Evolutionary conservation across 2,329 filamentous ascomycete genomes (phyloP), one percentile per base, ranked within the genome.

Genomic region (Cercospora berteroae): DNA sequence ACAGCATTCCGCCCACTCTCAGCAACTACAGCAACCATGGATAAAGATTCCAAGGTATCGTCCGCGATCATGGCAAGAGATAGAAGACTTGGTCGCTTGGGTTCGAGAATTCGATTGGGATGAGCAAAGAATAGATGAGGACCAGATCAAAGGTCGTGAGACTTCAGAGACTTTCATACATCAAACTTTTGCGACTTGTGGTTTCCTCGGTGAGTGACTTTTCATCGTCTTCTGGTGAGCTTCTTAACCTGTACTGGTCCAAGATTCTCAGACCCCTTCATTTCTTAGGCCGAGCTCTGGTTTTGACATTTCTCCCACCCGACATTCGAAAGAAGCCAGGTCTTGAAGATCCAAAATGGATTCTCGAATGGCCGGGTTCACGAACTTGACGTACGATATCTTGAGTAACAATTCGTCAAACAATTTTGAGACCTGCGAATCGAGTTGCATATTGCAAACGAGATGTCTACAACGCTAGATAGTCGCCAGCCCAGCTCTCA

Each of bases 1-100:
- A 63, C 23, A 63, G 48, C 57, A 27, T 27, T 62, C 10, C 68
- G 71, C 55, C 20, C 68, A 3, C 71, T 78, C 60, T 71, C 73
- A 13, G 71, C 71, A 10, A 74, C 74, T 5, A 42, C 67, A 10
- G 48, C 67, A 39, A 72, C 27, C 42, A 73, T 72, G 69, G 75
- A 73, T 55, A 79, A 79, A n/a, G n/a, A n/a, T n/a, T n/a, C n/a
- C n/a, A n/a, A n/a, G n/a, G n/a, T n/a, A n/a, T n/a, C n/a, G n/a
- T 7, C 44, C 44, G 44, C 44, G 44, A 12, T 20, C n/a, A 10
- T 48, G 44, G 44, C 44, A 48, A 12, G 44, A 48, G 44, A 23
- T 48, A 2, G 44, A 48, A 48, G 44, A 23, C 9, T 48, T 48
- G 4, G 20, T 23, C 18, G 8, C 18, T 16, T 48, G 44, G 44